Evolutionary conservation across 208 protist genomes (phyloP), one percentile per base, ranked within the genome.

Genomic region (Wallacemonas sp.): DNA sequence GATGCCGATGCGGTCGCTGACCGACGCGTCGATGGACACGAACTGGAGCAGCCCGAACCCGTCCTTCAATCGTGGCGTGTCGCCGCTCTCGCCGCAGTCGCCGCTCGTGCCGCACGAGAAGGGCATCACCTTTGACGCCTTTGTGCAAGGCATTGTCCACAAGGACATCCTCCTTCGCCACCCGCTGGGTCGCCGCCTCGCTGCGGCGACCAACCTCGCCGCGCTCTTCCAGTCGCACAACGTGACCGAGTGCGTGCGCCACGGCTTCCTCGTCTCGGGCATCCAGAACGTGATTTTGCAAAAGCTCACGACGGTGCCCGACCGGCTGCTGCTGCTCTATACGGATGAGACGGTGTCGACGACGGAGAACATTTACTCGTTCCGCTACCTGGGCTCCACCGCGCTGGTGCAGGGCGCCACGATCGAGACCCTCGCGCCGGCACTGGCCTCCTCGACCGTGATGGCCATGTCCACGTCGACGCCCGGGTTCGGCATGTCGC

Each of bases 101-200:
- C 64, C 24, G 30, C 4, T 8, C 46, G 32, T 33, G 4, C 27
- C n/a, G 24, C 44, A 65, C 44, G 55, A 27, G 19, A 61, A 82
- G 30, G 74, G 72, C 33, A 78, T 96, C 44, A 89, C 90, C 2
- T 96, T 96, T 67, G 83, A 93, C 63, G 83, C 79, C 38, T 96
- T 96, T 61, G 83, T 94, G 14, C 67, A 78, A 27, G 92, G 87
- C 14, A 85, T 93, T 19, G 76, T 90, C 17, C 80, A 88, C 41
- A 78, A 80, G 9, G 87, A 96, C 36, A 90, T 93, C 65, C 70
- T 96, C 44, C 75, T 93, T 32, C 79, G 81, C 41, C 90, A 96
- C 71, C 87, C 90, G 11, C 78, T 96, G 30, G 90, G 90, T 24
- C 76, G 73, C 30, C 87, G 84, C 61, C 76, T 96, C 21, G 87